phyloP scores from a whole-genome alignment of 352 stramenopile genomes.

The Thalassiosira sp. region DNA sequence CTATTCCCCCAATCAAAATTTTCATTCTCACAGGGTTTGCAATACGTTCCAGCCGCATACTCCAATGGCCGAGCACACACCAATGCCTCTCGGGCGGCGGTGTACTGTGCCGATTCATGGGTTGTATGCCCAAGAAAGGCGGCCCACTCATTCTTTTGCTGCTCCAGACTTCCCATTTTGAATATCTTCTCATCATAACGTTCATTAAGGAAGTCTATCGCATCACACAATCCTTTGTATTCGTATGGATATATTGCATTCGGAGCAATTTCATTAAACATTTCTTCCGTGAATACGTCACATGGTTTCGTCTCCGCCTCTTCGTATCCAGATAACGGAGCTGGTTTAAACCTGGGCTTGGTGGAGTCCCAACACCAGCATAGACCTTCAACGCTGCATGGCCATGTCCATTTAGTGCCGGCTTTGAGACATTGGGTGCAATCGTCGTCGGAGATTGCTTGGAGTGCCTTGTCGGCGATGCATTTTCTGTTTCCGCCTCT shows the following conservation, averaged over 20 bases:
- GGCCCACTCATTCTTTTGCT: conserved; percentile 40
- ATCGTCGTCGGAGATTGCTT: conserved; percentile 12
- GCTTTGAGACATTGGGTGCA: conserved; percentile 8
- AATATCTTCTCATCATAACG: conserved; percentile 43
- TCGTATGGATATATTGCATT: conserved; percentile 41
- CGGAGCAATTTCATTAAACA: conserved; percentile 37
- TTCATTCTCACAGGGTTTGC: conserved; percentile 41
- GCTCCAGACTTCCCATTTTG: conserved; percentile 24
- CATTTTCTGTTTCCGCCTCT: conserved; percentile 17
- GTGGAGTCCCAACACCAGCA: conserved; percentile 52
- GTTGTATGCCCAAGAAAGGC: conserved; percentile 44
- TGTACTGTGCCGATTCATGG: conserved; percentile 45
- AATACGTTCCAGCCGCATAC: conserved; percentile 35
- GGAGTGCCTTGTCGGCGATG: conserved; percentile 11
- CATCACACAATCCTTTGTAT: conserved; percentile 38
- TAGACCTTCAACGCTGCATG: conserved; percentile 27
- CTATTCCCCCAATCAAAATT: conserved; percentile 54
- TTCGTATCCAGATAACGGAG: conserved; percentile 17
- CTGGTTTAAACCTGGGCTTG: conserved; percentile 41
- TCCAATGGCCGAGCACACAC: conserved; percentile 33
- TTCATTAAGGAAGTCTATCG: conserved; percentile 40
- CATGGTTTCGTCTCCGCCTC: conserved; percentile 32
- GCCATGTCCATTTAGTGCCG: conserved; percentile 10
- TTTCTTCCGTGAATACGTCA: conserved; percentile 36
- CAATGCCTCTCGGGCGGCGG: conserved; percentile 15